A percentile compares a stretch with the other conserved stretches of the same genome.
Evolutionary conservation across 2,329 filamentous ascomycete genomes (phyloP).

Genomic region (Aspergillus unguis): DNA sequence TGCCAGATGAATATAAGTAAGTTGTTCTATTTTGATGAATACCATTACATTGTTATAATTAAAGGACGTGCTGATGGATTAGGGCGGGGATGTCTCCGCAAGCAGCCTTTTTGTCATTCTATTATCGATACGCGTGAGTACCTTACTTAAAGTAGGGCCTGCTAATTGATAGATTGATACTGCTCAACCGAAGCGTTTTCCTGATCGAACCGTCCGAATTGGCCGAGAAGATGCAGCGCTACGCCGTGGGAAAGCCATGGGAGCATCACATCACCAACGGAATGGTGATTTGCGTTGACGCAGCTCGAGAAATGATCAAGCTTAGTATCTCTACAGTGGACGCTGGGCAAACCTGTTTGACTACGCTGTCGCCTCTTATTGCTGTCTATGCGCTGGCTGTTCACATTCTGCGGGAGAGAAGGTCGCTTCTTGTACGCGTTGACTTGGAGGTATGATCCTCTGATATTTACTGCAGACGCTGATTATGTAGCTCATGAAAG

Average conservation of each 20-base stretch:
- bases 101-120: slow-evolving; percentile 1
- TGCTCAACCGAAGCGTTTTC: not conserved
- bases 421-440: not conserved
- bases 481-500: slow-evolving; percentile 3
- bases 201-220: slow-evolving; percentile 1
- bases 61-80: not conserved
- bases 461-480: not conserved
- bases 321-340: not conserved
- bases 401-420: not conserved
- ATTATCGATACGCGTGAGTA: slow-evolving; percentile 5
- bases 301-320: slow-evolving; percentile 3
- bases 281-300: not conserved
- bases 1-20: slow-evolving; percentile 1
- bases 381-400: not conserved
- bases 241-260: not conserved
- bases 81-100: not conserved
- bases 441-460: slow-evolving; percentile 2
- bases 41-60: no score
- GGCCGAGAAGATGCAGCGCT: not conserved
- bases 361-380: not conserved
- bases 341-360: not conserved
- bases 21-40: not conserved
- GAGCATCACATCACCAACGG: not conserved
- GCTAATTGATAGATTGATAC: not conserved
- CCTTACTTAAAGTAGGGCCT: not conserved